phyloP scores from a whole-genome alignment of 768 basidiomycete species.

The Boletus reticulatus region DNA sequence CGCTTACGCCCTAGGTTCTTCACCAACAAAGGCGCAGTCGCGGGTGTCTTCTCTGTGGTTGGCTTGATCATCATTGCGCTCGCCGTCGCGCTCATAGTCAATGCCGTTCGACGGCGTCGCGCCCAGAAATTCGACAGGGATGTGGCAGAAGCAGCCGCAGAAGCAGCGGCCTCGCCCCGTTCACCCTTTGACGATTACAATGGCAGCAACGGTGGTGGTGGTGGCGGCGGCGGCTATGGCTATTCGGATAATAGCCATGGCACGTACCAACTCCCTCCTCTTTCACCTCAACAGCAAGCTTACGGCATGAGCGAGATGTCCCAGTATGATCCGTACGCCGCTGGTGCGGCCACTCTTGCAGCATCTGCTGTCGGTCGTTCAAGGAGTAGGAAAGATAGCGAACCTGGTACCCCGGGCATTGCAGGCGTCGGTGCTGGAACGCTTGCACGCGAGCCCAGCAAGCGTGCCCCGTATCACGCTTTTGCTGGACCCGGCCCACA shows the following conservation, averaged over 20 bases:
- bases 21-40: constrained; percentile 67
- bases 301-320: constrained; percentile 54
- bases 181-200: constrained; percentile 51
- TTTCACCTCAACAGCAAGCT: constrained; percentile 31
- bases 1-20: constrained; percentile 52
- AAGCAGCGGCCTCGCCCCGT: constrained; percentile 52
- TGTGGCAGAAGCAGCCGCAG: constrained; percentile 66
- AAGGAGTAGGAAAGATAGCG: constrained; percentile 30
- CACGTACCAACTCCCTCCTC: constrained; percentile 50
- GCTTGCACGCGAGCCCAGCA: constrained; percentile 28
- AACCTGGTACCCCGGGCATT: constrained; percentile 38
- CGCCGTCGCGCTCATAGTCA: constrained; percentile 48
- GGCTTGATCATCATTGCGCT: constrained; percentile 58
- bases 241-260: constrained; percentile 57
- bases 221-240: constrained; percentile 26
- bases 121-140: constrained; percentile 69
- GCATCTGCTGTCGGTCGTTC: constrained; percentile 20
- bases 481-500: constrained; percentile 34
- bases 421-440: constrained; percentile 36
- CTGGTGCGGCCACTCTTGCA: constrained; percentile 20
- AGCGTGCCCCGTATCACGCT: constrained; percentile 36
- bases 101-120: constrained; percentile 59
- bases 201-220: constrained; percentile 12
- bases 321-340: constrained; percentile 37
- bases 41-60: constrained; percentile 68